Percentiles rank a stretch among this genome's conserved stretches.
Evolutionary conservation across 768 basidiomycete species (phyloP).

Genomic region (Tylopilus balloui): DNA sequence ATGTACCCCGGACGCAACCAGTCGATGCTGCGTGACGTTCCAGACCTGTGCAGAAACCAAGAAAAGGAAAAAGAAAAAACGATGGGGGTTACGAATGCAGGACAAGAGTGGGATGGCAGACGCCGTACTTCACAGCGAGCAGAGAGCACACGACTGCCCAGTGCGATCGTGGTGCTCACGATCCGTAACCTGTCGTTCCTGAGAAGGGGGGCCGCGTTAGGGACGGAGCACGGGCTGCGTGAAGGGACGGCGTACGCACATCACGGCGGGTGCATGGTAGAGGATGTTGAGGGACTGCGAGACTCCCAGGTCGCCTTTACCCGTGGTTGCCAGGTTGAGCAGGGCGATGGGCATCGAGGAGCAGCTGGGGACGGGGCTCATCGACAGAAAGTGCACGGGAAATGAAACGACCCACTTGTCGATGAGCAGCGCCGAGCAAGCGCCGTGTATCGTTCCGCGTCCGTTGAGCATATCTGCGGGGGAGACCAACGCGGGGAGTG

Average conservation of each 20-base stretch:
- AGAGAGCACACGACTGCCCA: constrained; percentile 45
- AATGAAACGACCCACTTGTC: constrained; percentile 50
- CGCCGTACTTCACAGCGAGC: constrained; percentile 49
- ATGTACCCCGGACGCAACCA: constrained; percentile 53
- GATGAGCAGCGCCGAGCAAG: constrained; percentile 50
- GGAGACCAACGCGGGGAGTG: neutral
- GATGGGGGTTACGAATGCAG: neutral
- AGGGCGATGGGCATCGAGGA: constrained; percentile 46
- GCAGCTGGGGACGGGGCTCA: no score
- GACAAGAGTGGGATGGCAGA: no score
- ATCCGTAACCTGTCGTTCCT: constrained; percentile 51
- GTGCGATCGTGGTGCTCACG: constrained; percentile 47
- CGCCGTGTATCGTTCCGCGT: constrained; percentile 47
- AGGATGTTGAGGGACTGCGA: constrained; percentile 51
- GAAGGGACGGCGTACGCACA: constrained; percentile 27
- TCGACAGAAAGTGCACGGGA: no score
- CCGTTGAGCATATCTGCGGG: constrained; percentile 52
- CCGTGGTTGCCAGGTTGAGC: constrained; percentile 24
- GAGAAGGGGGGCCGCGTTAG: neutral
- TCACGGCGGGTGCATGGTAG: constrained; percentile 52
- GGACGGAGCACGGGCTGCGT: neutral
- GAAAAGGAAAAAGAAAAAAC: no score
- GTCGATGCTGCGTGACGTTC: constrained; percentile 47
- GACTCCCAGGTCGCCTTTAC: constrained; percentile 34
- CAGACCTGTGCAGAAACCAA: constrained; percentile 47